Conservation (phyloP, 495 filamentous ascomycete species). For the Podospora didyma region DNA sequence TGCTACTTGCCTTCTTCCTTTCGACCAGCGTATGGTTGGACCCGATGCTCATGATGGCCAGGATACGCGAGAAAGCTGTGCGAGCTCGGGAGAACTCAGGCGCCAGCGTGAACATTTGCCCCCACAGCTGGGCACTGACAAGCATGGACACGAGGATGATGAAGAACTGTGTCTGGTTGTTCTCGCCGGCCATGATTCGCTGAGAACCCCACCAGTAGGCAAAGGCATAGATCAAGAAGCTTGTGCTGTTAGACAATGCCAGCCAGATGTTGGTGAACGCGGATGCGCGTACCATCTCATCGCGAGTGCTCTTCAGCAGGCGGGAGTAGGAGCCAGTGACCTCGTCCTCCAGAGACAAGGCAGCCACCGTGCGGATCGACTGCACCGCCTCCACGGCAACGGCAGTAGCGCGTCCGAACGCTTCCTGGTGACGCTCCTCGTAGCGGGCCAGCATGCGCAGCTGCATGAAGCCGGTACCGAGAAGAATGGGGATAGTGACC, state of each 20-base stretch:
- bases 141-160: constrained; percentile 57
- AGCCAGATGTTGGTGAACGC: constrained; percentile 47
- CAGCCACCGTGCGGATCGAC: constrained; percentile 82
- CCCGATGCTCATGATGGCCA: constrained; percentile 9
- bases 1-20: background rate
- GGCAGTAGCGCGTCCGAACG: constrained; percentile 64
- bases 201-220: constrained; percentile 73
- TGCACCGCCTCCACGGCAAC: constrained; percentile 82
- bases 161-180: constrained; percentile 71
- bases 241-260: constrained; percentile 67
- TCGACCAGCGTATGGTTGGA: constrained; percentile 2
- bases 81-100: constrained; percentile 28
- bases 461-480: constrained; percentile 74
- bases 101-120: constrained; percentile 25
- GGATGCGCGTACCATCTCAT: constrained; percentile 13
- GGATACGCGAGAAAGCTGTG: constrained; percentile 14
- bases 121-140: constrained; percentile 26
- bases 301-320: constrained; percentile 7
- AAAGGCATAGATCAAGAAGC: constrained; percentile 75
- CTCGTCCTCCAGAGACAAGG: constrained; percentile 53
- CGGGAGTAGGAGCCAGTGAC: constrained; percentile 62
- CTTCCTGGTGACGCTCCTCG: constrained; percentile 61
- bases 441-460: constrained; percentile 64
- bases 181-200: constrained; percentile 62
- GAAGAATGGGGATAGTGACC: constrained; percentile 67